phyloP scores from a whole-genome alignment of 768 basidiomycete genomes.

The Suillus luteus region DNA sequence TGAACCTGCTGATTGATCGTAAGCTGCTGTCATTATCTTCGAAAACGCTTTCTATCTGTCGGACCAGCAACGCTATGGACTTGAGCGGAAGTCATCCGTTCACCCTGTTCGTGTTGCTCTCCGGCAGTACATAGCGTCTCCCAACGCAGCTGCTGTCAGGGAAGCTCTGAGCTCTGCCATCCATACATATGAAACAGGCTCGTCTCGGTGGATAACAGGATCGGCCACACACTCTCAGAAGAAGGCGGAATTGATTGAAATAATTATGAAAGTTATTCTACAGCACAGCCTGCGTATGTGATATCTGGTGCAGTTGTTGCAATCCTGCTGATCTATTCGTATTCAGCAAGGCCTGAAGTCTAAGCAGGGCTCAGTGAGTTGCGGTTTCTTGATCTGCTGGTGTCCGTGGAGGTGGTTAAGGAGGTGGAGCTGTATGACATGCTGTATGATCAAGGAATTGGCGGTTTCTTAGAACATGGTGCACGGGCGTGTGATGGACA shows the following conservation, averaged over 20 bases:
- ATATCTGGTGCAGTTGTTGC: not conserved
- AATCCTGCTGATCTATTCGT: not conserved
- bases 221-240: not conserved
- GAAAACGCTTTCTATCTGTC: not conserved
- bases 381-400: not conserved
- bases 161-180: not conserved
- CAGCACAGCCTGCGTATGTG: not conserved
- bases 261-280: not conserved
- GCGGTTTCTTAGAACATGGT: not conserved
- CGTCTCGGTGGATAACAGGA: not conserved
- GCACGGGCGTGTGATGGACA: not conserved
- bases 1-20: not conserved
- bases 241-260: not conserved
- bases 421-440: not conserved
- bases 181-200: not conserved
- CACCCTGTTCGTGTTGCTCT: not conserved
- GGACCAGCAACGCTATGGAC: not conserved
- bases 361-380: not conserved
- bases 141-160: not conserved
- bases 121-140: not conserved
- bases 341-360: not conserved
- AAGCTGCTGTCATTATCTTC: not conserved
- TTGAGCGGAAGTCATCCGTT: not conserved
- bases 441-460: not conserved
- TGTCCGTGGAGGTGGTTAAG: not conserved